Conservation (phyloP, 257 asterid genomes). For the Penstemon eatonii region DNA sequence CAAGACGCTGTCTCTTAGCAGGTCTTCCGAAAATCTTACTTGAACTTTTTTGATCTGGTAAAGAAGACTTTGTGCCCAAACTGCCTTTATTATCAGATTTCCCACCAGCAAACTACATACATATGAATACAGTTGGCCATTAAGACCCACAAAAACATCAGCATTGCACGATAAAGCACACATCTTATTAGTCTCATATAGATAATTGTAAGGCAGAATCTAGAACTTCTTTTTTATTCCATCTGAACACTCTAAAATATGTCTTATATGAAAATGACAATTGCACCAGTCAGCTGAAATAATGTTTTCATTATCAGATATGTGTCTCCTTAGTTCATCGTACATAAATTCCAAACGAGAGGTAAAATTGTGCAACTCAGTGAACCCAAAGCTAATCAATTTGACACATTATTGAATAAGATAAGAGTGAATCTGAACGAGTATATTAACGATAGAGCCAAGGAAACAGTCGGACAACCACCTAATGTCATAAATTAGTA, state of each 20-base stretch:
- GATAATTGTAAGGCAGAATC: neutral
- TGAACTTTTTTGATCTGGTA: conserved; percentile 51
- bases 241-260: conserved; percentile 8
- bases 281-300: conserved; percentile 16
- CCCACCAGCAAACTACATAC: conserved; percentile 68
- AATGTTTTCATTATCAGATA: conserved; percentile 6
- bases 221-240: neutral
- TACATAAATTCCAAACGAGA: neutral
- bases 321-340: conserved; percentile 1
- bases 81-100: conserved; percentile 56
- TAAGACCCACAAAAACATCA: conserved; percentile 16
- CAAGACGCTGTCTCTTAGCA: conserved; percentile 81
- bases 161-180: conserved; percentile 4
- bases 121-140: conserved; percentile 26
- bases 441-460: conserved; percentile 9
- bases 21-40: conserved; percentile 52
- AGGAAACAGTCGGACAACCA: conserved; percentile 7
- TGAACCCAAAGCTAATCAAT: neutral
- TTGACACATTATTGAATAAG: neutral
- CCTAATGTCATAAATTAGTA: conserved; percentile 15
- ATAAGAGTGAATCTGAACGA: conserved; percentile 5
- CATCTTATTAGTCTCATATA: neutral
- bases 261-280: neutral
- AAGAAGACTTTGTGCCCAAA: conserved; percentile 50
- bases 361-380: neutral